A percentile compares a stretch with the other conserved stretches of the same genome.
These are phyloP conservation scores for Phaeosphaeria sp. DNA, from an alignment of 2,329 filamentous ascomycete genomes.

Conservation along the genomic window DNA sequence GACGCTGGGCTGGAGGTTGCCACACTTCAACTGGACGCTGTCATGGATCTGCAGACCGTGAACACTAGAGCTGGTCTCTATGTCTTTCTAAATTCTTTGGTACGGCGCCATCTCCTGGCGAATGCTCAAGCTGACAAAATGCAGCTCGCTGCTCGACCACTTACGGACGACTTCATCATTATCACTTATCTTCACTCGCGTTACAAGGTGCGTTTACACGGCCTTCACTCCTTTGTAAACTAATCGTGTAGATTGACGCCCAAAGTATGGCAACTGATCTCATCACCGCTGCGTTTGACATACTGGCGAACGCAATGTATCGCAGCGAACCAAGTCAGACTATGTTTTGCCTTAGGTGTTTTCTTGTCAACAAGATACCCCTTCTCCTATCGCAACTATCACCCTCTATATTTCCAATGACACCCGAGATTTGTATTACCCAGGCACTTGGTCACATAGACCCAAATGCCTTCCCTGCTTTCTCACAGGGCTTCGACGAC, in stretches of 20 bases:
- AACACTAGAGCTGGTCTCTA: slow-evolving; percentile 85
- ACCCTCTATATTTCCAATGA: slow-evolving; percentile 64
- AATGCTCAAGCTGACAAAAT: slow-evolving; percentile 38
- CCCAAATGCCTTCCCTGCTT: slow-evolving; percentile 67
- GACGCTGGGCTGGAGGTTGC: slow-evolving; percentile 50
- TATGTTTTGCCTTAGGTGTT: slow-evolving; percentile 81
- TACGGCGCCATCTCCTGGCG: slow-evolving; percentile 52
- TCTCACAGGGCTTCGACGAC: slow-evolving; percentile 69
- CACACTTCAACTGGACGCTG: slow-evolving; percentile 60
- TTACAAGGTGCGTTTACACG: slow-evolving; percentile 68
- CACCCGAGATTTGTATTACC: slow-evolving; percentile 69
- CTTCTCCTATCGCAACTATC: slow-evolving; percentile 65
- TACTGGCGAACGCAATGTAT: slow-evolving; percentile 86
- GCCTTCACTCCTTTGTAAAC: slow-evolving; percentile 10
- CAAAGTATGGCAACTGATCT: slow-evolving; percentile 81
- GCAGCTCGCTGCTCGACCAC: slow-evolving; percentile 80
- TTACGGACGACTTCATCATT: slow-evolving; percentile 81
- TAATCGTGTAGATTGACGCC: slow-evolving; percentile 69
- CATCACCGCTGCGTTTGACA: slow-evolving; percentile 86
- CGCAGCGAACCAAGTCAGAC: slow-evolving; percentile 66
- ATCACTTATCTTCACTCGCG: slow-evolving; percentile 83
- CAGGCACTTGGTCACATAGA: slow-evolving; percentile 70
- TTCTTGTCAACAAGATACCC: slow-evolving; percentile 78
- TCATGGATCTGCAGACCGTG: slow-evolving; percentile 72
- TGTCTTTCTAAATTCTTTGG: slow-evolving; percentile 81